Percentiles rank a stretch among this genome's conserved stretches.
Evolutionary conservation across 2,329 filamentous ascomycete genomes (phyloP).

Genomic region (Fusarium verrucosum): DNA sequence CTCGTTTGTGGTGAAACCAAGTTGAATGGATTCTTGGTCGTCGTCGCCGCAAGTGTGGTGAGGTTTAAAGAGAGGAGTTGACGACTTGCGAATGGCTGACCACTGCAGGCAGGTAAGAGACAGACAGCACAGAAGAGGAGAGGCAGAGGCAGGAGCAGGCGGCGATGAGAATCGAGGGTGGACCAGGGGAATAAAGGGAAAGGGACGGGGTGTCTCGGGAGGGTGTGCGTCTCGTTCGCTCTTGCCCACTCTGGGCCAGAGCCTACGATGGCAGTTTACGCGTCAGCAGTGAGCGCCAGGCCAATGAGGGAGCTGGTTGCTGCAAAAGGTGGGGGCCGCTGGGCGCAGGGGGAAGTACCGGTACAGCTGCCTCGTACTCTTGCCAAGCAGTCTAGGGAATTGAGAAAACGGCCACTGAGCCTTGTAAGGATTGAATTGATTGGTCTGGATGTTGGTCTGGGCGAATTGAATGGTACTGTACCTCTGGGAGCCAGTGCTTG

Average conservation of each 20-base stretch:
- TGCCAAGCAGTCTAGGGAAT: conserved; percentile 6
- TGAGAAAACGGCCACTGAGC: conserved; percentile 15
- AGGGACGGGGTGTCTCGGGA: conserved; percentile 48
- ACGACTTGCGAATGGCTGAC: conserved; percentile 37
- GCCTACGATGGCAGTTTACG: conserved; percentile 50
- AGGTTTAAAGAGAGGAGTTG: conserved; percentile 38
- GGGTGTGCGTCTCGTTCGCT: conserved; percentile 45
- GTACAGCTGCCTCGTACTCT: conserved; percentile 39
- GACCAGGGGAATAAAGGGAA: conserved; percentile 49
- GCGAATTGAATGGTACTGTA: not conserved
- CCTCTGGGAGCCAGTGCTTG: too few relatives aligned
- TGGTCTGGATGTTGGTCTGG: not conserved
- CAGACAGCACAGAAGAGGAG: conserved; percentile 32
- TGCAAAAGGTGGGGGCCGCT: conserved; percentile 36
- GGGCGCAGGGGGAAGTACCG: conserved; percentile 43
- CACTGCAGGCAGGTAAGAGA: conserved; percentile 18
- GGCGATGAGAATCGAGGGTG: conserved; percentile 45
- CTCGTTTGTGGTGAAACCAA: conserved; percentile 15
- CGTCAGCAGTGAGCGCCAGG: conserved; percentile 47
- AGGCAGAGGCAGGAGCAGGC: conserved; percentile 38
- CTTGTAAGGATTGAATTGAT: conserved; percentile 2
- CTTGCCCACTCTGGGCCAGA: conserved; percentile 42
- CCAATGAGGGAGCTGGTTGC: conserved; percentile 44
- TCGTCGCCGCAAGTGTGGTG: conserved; percentile 23
- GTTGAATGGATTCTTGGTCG: conserved; percentile 18